Conservation (phyloP, 164 flowering plant genomes). For the Vitis riparia region DNA sequence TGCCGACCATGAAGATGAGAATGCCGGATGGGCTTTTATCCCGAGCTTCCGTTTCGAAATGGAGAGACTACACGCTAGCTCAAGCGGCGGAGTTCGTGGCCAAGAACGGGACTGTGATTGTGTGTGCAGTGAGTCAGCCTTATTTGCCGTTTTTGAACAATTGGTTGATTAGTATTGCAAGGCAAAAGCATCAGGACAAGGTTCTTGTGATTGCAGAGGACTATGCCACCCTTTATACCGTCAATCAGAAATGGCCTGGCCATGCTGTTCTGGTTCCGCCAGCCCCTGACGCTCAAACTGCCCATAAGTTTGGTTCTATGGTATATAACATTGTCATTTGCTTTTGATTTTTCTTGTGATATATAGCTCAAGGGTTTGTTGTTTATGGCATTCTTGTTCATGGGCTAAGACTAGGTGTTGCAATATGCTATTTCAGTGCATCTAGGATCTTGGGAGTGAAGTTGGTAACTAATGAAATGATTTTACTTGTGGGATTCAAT, state of each 20-base stretch:
- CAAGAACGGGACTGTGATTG: constrained; percentile 73
- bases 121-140: constrained; percentile 90
- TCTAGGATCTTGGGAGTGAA: too few species aligned
- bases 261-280: constrained; percentile 95
- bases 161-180: constrained; percentile 85
- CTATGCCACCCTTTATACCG: constrained; percentile 74
- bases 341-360: neutral
- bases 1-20: constrained; percentile 40
- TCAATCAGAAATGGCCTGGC: constrained; percentile 94
- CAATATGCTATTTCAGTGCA: too few species aligned
- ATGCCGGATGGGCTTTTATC: constrained; percentile 25
- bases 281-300: constrained; percentile 71
- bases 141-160: constrained; percentile 87
- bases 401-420: too few species aligned
- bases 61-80: constrained; percentile 70
- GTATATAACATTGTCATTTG: constrained; percentile 19
- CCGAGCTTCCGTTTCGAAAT: constrained; percentile 38
- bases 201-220: constrained; percentile 97
- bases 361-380: neutral
- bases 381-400: too few species aligned
- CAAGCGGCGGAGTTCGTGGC: constrained; percentile 77
- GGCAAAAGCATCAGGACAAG: constrained; percentile 82
- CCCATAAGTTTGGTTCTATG: constrained; percentile 98
- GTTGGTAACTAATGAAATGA: too few species aligned
- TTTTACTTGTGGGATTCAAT: too few species aligned